phyloP scores from a whole-genome alignment of 345 rosid genomes.

The Eucalyptus lansdowneana region DNA sequence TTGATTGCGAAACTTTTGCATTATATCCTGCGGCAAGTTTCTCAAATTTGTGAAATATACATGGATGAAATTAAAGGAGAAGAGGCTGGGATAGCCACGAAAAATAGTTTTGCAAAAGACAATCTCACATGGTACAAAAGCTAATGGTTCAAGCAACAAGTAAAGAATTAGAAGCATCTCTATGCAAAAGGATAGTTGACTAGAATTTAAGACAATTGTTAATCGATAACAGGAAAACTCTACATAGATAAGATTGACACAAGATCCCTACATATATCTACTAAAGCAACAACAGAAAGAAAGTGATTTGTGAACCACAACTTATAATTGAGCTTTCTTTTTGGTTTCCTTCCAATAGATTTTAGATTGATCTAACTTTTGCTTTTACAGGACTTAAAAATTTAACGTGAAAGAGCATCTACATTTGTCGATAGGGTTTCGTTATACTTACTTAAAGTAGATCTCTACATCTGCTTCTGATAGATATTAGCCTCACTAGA shows the following conservation, averaged over 20 bases:
- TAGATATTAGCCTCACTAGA: no score
- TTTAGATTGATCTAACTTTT: no score
- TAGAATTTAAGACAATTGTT: background rate
- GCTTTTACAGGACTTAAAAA: no score
- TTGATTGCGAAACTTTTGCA: background rate
- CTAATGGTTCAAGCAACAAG: background rate
- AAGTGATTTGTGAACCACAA: no score
- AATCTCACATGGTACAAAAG: background rate
- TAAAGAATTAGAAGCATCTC: background rate
- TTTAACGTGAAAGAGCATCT: no score
- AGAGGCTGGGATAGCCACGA: background rate
- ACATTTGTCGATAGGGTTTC: no score
- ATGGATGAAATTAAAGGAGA: background rate
- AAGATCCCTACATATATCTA: background rate
- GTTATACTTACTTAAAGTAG: no score
- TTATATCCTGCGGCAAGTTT: background rate
- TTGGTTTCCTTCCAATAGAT: no score
- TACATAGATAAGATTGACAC: background rate
- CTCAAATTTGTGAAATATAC: background rate
- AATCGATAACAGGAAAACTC: background rate
- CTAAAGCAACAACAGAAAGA: background rate
- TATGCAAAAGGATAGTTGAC: background rate
- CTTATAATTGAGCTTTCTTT: no score
- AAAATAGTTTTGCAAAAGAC: background rate
- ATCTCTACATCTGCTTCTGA: background rate